Percentiles rank a stretch among this genome's conserved stretches.
phyloP scores from a whole-genome alignment of 345 rosid genomes.

The Populus simonii region DNA sequence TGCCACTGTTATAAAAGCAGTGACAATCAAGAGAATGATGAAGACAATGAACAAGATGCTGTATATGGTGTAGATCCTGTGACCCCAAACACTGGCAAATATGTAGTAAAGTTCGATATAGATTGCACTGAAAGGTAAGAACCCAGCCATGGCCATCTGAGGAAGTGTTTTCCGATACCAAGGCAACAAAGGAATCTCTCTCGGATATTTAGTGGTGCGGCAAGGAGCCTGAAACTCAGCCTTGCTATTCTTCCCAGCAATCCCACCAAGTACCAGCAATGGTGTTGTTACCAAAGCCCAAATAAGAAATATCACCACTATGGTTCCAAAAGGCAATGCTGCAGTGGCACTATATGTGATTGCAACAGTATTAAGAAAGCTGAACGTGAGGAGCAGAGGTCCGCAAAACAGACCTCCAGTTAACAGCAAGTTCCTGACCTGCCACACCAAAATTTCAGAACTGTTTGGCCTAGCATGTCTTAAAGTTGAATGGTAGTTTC shows the following conservation, averaged over 20 bases:
- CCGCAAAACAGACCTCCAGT: conserved; percentile 92
- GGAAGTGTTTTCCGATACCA: conserved; percentile 84
- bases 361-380: conserved; percentile 88
- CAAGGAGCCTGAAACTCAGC: conserved; percentile 91
- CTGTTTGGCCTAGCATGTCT: not conserved
- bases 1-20: conserved; percentile 35
- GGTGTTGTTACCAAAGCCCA: conserved; percentile 87
- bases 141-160: conserved; percentile 94
- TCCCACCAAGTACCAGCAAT: conserved; percentile 83
- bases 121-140: conserved; percentile 37
- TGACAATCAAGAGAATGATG: conserved; percentile 34
- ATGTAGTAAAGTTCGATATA: conserved; percentile 35
- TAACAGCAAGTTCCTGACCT: conserved; percentile 78
- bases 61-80: conserved; percentile 35
- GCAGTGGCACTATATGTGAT: conserved; percentile 82
- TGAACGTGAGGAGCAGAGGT: conserved; percentile 78
- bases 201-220: conserved; percentile 81
- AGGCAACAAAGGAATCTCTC: conserved; percentile 77
- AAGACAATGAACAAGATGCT: conserved; percentile 33
- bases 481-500: not conserved
- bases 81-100: conserved; percentile 37
- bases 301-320: conserved; percentile 75
- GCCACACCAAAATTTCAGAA: conserved; percentile 9
- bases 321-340: conserved; percentile 81
- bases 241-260: conserved; percentile 89